Evolutionary conservation across 495 filamentous ascomycete genomes (phyloP).

Genomic region (Aspergillus egyptiacus): DNA sequence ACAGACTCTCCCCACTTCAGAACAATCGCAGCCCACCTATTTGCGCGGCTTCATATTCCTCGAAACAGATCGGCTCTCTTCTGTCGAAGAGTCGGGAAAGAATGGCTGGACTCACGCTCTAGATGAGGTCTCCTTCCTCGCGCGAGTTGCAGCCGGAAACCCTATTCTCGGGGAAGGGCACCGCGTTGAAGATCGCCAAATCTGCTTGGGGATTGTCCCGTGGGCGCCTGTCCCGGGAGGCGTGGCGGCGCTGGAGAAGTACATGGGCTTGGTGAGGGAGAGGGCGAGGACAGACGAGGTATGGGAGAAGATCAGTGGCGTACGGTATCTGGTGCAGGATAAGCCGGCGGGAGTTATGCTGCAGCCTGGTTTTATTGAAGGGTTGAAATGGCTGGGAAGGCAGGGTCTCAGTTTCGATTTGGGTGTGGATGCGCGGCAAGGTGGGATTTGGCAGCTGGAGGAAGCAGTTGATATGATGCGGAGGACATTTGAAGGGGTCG

Average conservation of each 20-base stretch:
- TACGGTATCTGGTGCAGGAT: constrained; percentile 76
- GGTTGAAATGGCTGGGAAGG: constrained; percentile 61
- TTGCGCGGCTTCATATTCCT: constrained; percentile 70
- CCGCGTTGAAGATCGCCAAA: constrained; percentile 35
- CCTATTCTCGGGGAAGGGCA: constrained; percentile 58
- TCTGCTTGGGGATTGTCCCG: constrained; percentile 63
- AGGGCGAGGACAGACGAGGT: constrained; percentile 28
- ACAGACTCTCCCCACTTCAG: constrained; percentile 9
- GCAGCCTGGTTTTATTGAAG: constrained; percentile 54
- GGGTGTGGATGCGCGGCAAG: constrained; percentile 66
- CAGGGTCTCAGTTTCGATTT: constrained; percentile 68
- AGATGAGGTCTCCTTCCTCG: constrained; percentile 62
- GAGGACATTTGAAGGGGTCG: constrained; percentile 53
- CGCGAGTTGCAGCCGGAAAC: constrained; percentile 54
- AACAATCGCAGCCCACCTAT: constrained; percentile 11
- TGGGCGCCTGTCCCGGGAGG: constrained; percentile 76
- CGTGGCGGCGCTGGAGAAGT: constrained; percentile 39
- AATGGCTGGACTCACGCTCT: constrained; percentile 54
- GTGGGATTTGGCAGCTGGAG: constrained; percentile 64
- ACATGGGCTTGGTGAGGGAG: constrained; percentile 40
- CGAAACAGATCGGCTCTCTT: constrained; percentile 70
- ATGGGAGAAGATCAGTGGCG: constrained; percentile 57
- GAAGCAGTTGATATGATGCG: constrained; percentile 68
- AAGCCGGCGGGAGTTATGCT: constrained; percentile 60
- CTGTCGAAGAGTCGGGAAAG: constrained; percentile 31